Evolutionary conservation across 805 yeast genomes (phyloP), one percentile per base, ranked within the genome.

Genomic region (Lipomyces sp.): DNA sequence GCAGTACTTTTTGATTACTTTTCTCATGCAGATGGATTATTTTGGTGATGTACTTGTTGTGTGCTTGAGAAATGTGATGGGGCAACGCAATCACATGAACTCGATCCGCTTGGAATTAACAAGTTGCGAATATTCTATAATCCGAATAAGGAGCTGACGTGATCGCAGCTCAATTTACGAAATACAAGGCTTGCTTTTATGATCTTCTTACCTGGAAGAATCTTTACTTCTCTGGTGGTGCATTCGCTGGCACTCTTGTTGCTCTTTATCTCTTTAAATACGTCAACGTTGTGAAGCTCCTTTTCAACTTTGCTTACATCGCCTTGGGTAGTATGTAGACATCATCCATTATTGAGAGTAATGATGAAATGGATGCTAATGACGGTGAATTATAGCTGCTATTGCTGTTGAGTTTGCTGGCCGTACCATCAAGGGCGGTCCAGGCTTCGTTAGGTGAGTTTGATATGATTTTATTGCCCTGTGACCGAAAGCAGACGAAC

Each of bases 321-420:
- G 57, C 59, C 15, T 56, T 67, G 55, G 70, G 67, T 10, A 57
- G 70, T 67, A 54, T 33, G 67, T 63, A 29, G 10, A n/a, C 54
- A n/a, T 24, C 24, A 11, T 59, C 4, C 4, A 7, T 62, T 24
- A 24, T 24, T 24, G 24, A 24, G 24, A 24, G 24, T 24, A 24
- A 24, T 24, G 24, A 24, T 24, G 24, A 7, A 13, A 53, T 5
- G 50, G 57, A 50, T 45, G 13, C 48, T 57, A 42, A 53, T 24
- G 34, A 32, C 11, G 29, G 29, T 18, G 33, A 39, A 10, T 60
- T n/a, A 7, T 53, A 66, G 70, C 67, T 33, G 65, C 55, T 30
- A 59, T 66, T n/a, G 67, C 59, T 11, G 57, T 62, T 50, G 71
- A 68, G 42, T 57, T 62, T 56, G 70, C 67, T 8, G 71, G 70